Percentiles rank a stretch among this genome's conserved stretches.
Evolutionary conservation across 129 eudicot genomes (phyloP).

Genomic region (Tagetes erecta): DNA sequence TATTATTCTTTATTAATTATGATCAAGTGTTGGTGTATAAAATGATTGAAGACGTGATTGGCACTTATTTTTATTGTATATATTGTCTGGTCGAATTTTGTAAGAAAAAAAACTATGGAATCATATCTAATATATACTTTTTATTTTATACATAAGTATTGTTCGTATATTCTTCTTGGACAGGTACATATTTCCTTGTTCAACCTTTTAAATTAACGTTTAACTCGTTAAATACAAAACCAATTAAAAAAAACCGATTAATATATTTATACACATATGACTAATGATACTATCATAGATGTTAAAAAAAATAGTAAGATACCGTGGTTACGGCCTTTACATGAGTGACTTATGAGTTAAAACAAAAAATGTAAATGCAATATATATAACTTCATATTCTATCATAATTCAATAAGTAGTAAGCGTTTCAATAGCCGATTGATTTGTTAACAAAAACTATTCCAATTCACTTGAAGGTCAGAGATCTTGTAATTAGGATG

Average conservation of each 20-base stretch:
- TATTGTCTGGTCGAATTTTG: neutral
- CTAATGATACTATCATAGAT: too few species aligned
- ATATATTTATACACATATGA: too few species aligned
- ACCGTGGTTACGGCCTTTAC: too few species aligned
- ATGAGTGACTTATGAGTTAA: too few species aligned
- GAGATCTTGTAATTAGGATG: too few species aligned
- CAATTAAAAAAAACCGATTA: too few species aligned
- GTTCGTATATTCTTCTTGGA: neutral
- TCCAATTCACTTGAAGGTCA: neutral
- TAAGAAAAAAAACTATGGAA: neutral
- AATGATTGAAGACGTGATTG: neutral
- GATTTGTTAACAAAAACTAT: neutral
- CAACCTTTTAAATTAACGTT: neutral
- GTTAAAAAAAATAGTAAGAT: too few species aligned
- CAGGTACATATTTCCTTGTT: neutral
- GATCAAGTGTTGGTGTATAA: neutral
- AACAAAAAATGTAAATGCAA: too few species aligned
- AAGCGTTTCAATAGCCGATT: too few species aligned
- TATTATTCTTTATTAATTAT: too few species aligned
- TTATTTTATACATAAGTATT: neutral
- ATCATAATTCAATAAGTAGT: too few species aligned
- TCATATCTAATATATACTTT: neutral
- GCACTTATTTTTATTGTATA: neutral
- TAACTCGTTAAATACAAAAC: neutral
- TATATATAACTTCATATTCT: too few species aligned